Base-by-base conservation (phyloP, 805 yeast species). In the Yarrowia osloensis region DNA sequence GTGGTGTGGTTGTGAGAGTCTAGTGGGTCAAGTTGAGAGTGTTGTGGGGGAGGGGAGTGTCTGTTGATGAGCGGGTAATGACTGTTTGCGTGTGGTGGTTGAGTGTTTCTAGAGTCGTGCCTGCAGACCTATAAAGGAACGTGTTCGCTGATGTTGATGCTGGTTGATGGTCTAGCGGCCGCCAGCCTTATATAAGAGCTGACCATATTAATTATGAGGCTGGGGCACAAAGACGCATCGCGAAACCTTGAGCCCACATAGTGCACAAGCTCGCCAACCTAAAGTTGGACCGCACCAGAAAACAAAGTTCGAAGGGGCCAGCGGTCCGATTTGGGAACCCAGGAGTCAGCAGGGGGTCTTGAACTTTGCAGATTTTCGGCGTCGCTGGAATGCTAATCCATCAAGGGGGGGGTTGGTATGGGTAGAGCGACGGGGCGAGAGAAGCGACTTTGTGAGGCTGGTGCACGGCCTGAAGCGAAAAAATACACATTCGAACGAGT, bases 321-420 rank as follows among this genome's bases (percentile, higher is more conserved):
- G 44, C 44, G 31, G 17, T 33, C 61, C 61, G 61, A 54, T 35
- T 54, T 24, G 61, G 61, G 61, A 50, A 54, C 61, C 61, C 61
- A 54, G 61, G 61, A 54, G 61, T 54, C 61, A 54, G 61, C 61
- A 54, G 61, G 61, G 61, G 61, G 55, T 52, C 29, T 22, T 52
- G 19, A 33, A 52, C 42, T 28, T 33, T 52, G 55, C 55, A 49
- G 37, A n/a, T 28, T 6, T 12, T n/a, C 21, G 17, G 55, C 37
- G n/a, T 19, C 12, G 15, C 29, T 8, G 59, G 59, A 52, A 52
- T 52, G 59, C 59, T 33, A 52, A 33, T 52, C 42, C 55, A 49
- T 47, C 35, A 50, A 50, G 57, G 57, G 57, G 57, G 24, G 19
- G 26, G 11, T 19, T 50, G 57, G 39, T 29, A 50, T 50, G 37